Base-by-base conservation (phyloP, 345 rosid genomes). In the Eucalyptus brandiana region DNA sequence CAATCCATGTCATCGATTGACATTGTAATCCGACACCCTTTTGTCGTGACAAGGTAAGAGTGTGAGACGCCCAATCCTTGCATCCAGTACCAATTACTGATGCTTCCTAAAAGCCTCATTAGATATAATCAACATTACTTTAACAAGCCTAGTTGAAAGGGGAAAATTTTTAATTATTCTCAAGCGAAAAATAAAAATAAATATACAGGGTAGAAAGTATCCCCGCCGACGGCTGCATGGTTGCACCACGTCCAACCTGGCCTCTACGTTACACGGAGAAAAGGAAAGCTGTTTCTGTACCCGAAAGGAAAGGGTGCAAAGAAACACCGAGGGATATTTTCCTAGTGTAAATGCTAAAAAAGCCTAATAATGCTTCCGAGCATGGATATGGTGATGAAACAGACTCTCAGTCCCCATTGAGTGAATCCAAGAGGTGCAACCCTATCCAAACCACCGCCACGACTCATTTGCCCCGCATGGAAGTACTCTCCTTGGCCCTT, bases 401-500 rank as follows among this genome's bases (percentile, higher is more conserved):
- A 89, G 56, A 91, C 54, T 28, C 92, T 69, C 12, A 89, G 62
- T 45, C 90, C 87, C 89, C 88, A 87, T 67, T 76, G 86, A 24
- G 53, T 69, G 80, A 88, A 88, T 87, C 47, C 88, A 67, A 44
- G 48, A 15, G 90, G 92, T 28, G 80, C 44, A 45, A 67, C 86
- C 86, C 44, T 86, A 5, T 89, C 89, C 12, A 95, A 95, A 24
- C 91, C 88, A 87, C 91, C 90, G 53, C 91, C 90, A 62, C 45
- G 47, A 37, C 93, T 93, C 87, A 91, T 87, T 92, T 94, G 93
- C 88, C 98, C 97, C 2, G 97, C 94, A 32, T 96, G 94, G 49
- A 96, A 96, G 49, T 89, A 95, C 89, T 94, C 98, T 76, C 83
- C 83, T 76, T 76, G 83, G 23, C 94, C 95, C 92, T 90, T 95